Base-by-base conservation (phyloP, 2,329 filamentous ascomycete species). In the Cryphonectria nitschkei region DNA sequence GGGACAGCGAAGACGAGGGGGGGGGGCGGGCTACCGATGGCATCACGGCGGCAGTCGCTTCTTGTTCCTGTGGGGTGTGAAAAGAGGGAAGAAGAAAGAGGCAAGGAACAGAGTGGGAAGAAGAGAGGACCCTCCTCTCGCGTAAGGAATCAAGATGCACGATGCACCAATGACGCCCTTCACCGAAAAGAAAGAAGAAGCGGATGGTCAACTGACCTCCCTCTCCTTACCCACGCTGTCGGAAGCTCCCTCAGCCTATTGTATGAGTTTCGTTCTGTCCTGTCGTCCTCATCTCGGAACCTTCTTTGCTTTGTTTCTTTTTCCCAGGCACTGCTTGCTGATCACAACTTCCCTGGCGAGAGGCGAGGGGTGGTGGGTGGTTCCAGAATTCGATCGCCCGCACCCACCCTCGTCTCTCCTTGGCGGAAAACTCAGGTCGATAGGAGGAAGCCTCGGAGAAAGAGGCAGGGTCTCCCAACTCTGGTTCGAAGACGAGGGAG, bases 151-250 rank as follows among this genome's bases (percentile, higher is more conserved):
- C 9, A 39, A 39, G 32, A 37, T n/a, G 34, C 58, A 61, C 32
- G 34, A 39, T 61, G 19, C 58, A 61, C 11, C 13, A 46, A 11
- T 22, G 46, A 50, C 43, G 63, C 26, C 26, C 19, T 29, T 22
- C 37, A 60, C 37, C 65, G 39, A 34, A 34, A 6, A 39, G 32
- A 29, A 19, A 56, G 3, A 52, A 7, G 26, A 26, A 26, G 26
- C 26, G 26, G 26, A 39, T 58, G 54, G 54, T 46, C 52, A 67
- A 54, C 65, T 67, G 56, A 65, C 63, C 62, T 65, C 37, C 19
- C 43, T 22, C 43, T 46, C 22, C 16, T 22, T 22, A 32, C 43
- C 19, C 63, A 37, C 19, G 50, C 43, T 65, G 63, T 65, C 39
- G 43, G 63, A 50, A 46, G 16, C 63, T n/a, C 46, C n/a, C 37